A percentile compares a stretch with the other conserved stretches of the same genome.
phyloP scores from a whole-genome alignment of 2,329 filamentous ascomycete genomes.

The Aureobasidium sp. region DNA sequence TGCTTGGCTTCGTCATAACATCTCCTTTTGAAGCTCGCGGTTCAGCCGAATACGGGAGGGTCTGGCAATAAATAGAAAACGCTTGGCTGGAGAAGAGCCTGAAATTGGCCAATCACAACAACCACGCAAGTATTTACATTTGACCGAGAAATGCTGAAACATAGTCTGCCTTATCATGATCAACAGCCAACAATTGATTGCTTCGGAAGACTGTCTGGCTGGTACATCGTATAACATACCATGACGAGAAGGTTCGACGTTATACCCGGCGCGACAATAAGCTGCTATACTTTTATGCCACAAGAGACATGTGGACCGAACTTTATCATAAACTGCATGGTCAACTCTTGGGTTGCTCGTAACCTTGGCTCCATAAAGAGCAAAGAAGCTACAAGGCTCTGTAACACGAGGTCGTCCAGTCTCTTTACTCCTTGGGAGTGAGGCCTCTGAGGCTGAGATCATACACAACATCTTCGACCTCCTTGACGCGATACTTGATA shows the following conservation, averaged over 20 bases:
- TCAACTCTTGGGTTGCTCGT: neutral
- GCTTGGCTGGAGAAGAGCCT: neutral
- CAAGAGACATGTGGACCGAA: neutral
- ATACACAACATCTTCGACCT: slow-evolving; percentile 96
- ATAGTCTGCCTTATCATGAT: neutral
- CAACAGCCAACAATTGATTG: neutral
- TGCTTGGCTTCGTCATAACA: slow-evolving; percentile 56
- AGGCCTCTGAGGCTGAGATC: slow-evolving; percentile 83
- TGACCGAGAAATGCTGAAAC: slow-evolving; percentile 6
- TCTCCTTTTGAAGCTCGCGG: slow-evolving; percentile 46
- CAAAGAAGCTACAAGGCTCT: neutral
- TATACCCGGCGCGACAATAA: neutral
- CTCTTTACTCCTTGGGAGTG: slow-evolving; percentile 35
- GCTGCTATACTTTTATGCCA: neutral
- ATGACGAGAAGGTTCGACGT: neutral
- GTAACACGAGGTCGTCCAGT: neutral
- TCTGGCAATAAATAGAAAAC: slow-evolving; percentile 3
- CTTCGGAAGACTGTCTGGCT: neutral
- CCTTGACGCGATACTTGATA: slow-evolving; percentile 96
- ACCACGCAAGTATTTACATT: neutral
- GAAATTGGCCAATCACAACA: neutral
- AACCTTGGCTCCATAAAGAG: neutral
- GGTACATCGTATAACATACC: neutral
- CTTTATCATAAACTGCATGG: neutral
- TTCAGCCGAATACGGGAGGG: slow-evolving; percentile 8